Evolutionary conservation across 495 filamentous ascomycete genomes (phyloP).

Genomic region (Talaromyces trachyspermus): DNA sequence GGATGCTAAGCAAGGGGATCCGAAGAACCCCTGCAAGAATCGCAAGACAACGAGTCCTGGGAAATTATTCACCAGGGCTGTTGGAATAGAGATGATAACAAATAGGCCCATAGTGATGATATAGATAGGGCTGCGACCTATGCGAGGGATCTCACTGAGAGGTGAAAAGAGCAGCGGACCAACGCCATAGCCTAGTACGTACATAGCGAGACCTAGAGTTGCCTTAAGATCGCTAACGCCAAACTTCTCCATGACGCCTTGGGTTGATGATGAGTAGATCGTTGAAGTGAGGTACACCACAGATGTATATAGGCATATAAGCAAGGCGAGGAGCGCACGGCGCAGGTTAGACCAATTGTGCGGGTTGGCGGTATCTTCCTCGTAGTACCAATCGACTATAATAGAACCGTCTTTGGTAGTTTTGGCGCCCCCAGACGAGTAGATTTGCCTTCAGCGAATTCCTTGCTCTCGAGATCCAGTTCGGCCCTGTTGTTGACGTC

Average conservation of each 20-base stretch:
- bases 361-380: slow-evolving; percentile 46
- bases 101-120: slow-evolving; percentile 38
- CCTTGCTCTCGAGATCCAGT: background rate
- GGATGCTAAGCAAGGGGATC: slow-evolving; percentile 43
- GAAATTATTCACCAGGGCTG: slow-evolving; percentile 41
- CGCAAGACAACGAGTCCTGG: slow-evolving; percentile 41
- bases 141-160: slow-evolving; percentile 34
- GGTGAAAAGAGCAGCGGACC: slow-evolving; percentile 41
- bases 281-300: slow-evolving; percentile 30
- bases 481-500: background rate
- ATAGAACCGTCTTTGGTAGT: slow-evolving; percentile 1
- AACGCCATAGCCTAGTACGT: slow-evolving; percentile 44
- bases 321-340: slow-evolving; percentile 16
- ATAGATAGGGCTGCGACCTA: slow-evolving; percentile 41
- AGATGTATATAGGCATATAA: slow-evolving; percentile 29
- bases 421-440: background rate
- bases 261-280: slow-evolving; percentile 24
- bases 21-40: slow-evolving; percentile 50
- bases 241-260: slow-evolving; percentile 32
- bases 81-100: slow-evolving; percentile 41
- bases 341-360: slow-evolving; percentile 43
- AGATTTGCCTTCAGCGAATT: background rate
- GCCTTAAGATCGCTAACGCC: slow-evolving; percentile 30
- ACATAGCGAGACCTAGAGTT: slow-evolving; percentile 44
- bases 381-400: slow-evolving; percentile 48